Evolutionary conservation across 345 rosid genomes (phyloP), one percentile per base, ranked within the genome.

Genomic region (Kandelia obovata): DNA sequence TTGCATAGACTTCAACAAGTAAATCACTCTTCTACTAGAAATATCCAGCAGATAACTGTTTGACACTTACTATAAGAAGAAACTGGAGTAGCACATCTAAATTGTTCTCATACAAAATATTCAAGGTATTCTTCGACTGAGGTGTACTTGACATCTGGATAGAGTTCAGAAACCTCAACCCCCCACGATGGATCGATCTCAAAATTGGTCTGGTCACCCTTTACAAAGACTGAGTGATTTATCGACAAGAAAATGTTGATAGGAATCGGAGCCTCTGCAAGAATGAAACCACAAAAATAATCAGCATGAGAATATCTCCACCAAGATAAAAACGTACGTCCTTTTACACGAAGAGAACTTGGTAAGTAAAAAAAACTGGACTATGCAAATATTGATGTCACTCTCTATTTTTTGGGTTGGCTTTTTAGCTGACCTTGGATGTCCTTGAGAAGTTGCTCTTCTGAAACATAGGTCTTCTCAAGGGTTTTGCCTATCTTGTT

Each of bases 401-500:
- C 16, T 43, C 49, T 15, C 49, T 43, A 34, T 43, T 43, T 43
- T 43, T 11, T 43, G 17, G 17, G 49, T 10, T 25, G 28, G 28
- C 26, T 23, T 23, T 1, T 52, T 23, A 5, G 57, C 53, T 52
- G 23, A 78, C 80, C 80, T 75, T 73, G 51, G 62, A 81, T 81
- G 63, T 69, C 61, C 43, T 73, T 60, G 39, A 78, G 73, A 57
- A 82, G 64, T 49, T 79, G 69, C 16, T 79, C 81, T 69, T 79
- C 78, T 0, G 66, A 31, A 49, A 76, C 62, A 53, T 73, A 76
- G 57, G 21, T 69, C 37, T 58, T 76, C 51, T 82, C 73, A 1
- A 76, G 74, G 67, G 78, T 73, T 61, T 65, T 79, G 11, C 79
- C 79, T 0, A 71, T 68, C 71, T 79, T 79, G 53, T 58, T 79